Evolutionary conservation across 805 yeast species (phyloP), one percentile per base, ranked within the genome.

Genomic region (Myxozyma melibiosi): DNA sequence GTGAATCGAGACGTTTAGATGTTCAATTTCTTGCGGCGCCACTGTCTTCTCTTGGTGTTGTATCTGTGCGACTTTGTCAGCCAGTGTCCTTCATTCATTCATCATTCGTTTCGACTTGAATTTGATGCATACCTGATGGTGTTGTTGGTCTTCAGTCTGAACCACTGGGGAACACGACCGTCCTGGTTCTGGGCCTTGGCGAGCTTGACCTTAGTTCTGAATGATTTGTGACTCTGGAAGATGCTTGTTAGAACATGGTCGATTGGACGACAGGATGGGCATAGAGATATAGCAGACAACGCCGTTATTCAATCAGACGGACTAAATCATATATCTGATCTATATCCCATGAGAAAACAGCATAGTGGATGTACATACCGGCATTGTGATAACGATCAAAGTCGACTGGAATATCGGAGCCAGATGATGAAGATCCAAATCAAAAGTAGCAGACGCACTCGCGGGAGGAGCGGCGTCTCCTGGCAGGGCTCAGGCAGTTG

Each of bases 41-140:
- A 92, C 94, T 94, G 96, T 86, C 98, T 88, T 89, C 98, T 90
- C 90, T 94, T 94, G 78, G 96, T 95, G 83, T 92, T 92, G 88
- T 90, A 90, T 85, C 96, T 68, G 47, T 16, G n/a, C 2, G 8
- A 6, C 13, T 4, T 9, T 11, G 41, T 43, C 31, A 57, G 56
- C 35, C 20, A 27, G 28, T 18, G 13, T n/a, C 14, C 18, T 13
- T 11, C 33, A 25, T 1, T 28, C 3, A 30, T 24, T 33, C 28
- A 24, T 6, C n/a, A n/a, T n/a, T n/a, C n/a, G n/a, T n/a, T n/a
- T n/a, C n/a, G n/a, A n/a, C n/a, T n/a, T n/a, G n/a, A n/a, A n/a
- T 37, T n/a, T 28, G 14, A 14, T 24, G 5, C 70, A 66, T 70
- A 73, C 68, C 73, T 90, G 84, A 94, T 87, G 74, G 85, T 91